phyloP scores from a whole-genome alignment of 306 rosid species.

The Trifolium dubium region DNA sequence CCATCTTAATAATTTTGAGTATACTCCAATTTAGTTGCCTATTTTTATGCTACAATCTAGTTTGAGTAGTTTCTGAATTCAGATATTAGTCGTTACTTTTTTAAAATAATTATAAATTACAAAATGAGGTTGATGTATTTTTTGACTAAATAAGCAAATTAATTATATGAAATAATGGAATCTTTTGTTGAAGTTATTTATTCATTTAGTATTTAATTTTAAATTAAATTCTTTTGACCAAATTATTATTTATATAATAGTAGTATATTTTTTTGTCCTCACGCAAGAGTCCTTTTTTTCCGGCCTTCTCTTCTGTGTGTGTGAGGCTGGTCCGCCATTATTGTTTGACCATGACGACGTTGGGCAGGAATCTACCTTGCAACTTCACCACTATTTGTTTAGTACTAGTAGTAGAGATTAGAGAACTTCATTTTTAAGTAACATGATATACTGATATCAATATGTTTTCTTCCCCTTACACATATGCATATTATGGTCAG shows the following conservation, averaged over 20 bases:
- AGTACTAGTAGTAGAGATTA: too few relatives aligned
- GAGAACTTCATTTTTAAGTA: too few relatives aligned
- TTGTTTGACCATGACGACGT: conserved; percentile 1
- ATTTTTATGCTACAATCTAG: background rate
- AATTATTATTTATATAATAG: too few relatives aligned
- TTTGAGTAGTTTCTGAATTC: background rate
- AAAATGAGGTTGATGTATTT: background rate
- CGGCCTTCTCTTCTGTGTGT: background rate
- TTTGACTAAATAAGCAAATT: background rate
- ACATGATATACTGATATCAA: too few relatives aligned
- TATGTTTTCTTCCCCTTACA: too few relatives aligned
- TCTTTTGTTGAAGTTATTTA: background rate
- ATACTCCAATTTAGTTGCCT: background rate
- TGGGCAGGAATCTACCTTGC: background rate
- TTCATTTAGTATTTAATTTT: too few relatives aligned
- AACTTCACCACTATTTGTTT: too few relatives aligned
- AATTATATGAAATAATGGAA: background rate
- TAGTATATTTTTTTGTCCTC: background rate
- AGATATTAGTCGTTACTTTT: too few relatives aligned
- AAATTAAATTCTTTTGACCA: too few relatives aligned
- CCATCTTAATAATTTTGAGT: too few relatives aligned
- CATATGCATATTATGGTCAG: too few relatives aligned
- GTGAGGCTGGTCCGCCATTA: background rate
- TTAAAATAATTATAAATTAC: background rate
- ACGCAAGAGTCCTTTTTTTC: background rate